Conservation (phyloP, 2,329 filamentous ascomycete genomes). For the Cladorrhinum sp. region DNA sequence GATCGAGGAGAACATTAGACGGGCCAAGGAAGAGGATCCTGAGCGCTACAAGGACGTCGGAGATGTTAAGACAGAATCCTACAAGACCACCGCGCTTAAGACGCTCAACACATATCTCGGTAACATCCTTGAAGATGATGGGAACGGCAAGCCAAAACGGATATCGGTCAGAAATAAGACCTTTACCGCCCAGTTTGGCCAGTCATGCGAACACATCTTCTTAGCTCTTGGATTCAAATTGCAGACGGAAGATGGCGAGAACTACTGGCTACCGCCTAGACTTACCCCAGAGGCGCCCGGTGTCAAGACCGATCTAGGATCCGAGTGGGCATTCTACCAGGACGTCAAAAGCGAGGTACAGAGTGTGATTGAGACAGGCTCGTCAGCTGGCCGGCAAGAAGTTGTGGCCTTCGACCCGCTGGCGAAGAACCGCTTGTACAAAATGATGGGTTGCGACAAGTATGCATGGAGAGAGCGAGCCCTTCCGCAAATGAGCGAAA, state of each 20-base stretch:
- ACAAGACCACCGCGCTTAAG: slow-evolving; percentile 39
- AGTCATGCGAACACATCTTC: slow-evolving; percentile 47
- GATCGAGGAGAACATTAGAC: slow-evolving; percentile 39
- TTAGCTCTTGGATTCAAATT: slow-evolving; percentile 49
- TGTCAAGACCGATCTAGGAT: slow-evolving; percentile 34
- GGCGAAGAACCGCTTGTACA: slow-evolving; percentile 25
- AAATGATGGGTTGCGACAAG: slow-evolving; percentile 28
- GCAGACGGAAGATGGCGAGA: slow-evolving; percentile 36
- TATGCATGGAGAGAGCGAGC: slow-evolving; percentile 20
- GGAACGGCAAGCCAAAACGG: slow-evolving; percentile 34
- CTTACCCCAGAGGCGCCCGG: slow-evolving; percentile 37
- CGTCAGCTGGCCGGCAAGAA: slow-evolving; percentile 20
- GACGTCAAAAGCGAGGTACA: slow-evolving; percentile 50
- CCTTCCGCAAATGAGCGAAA: background rate
- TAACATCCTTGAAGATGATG: slow-evolving; percentile 44
- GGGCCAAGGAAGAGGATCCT: slow-evolving; percentile 40
- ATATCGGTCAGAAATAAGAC: slow-evolving; percentile 58
- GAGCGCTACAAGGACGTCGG: slow-evolving; percentile 44
- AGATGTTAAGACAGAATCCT: slow-evolving; percentile 33
- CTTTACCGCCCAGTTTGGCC: slow-evolving; percentile 53
- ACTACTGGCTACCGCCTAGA: slow-evolving; percentile 36
- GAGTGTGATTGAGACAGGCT: slow-evolving; percentile 34
- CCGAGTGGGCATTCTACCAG: slow-evolving; percentile 47
- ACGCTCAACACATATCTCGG: slow-evolving; percentile 52
- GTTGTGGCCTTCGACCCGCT: slow-evolving; percentile 27